These are phyloP conservation scores for Diaporthe vaccinii DNA, from an alignment of 2,329 filamentous ascomycete genomes.

Conservation along the genomic window DNA sequence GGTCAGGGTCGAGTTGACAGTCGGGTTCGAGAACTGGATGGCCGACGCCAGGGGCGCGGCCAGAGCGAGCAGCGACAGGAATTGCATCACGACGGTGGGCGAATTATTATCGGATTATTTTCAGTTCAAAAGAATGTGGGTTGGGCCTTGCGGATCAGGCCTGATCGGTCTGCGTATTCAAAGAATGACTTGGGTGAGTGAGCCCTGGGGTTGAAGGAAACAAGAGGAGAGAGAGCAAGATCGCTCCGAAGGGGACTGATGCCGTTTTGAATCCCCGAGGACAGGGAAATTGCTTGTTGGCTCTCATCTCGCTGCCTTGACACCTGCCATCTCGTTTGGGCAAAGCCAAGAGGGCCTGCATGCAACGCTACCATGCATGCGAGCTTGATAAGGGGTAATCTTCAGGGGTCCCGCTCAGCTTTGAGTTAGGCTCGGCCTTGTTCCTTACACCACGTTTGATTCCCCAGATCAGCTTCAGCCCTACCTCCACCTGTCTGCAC, in stretches of 20 bases:
- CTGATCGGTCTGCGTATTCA: slow-evolving; percentile 18
- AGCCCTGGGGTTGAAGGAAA: slow-evolving; percentile 33
- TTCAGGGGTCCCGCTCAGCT: slow-evolving; percentile 25
- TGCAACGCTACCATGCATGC: slow-evolving; percentile 5
- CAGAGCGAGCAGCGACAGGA: slow-evolving; percentile 47
- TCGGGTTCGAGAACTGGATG: slow-evolving; percentile 50
- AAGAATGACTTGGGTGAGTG: slow-evolving; percentile 37
- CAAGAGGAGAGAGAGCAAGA: slow-evolving; percentile 10
- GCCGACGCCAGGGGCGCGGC: slow-evolving; percentile 50
- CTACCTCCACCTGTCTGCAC: background rate
- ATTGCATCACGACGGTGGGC: slow-evolving; percentile 44
- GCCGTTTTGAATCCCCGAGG: slow-evolving; percentile 27
- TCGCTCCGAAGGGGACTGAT: slow-evolving; percentile 11
- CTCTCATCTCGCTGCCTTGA: slow-evolving; percentile 31
- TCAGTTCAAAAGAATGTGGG: slow-evolving; percentile 19
- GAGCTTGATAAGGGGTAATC: slow-evolving; percentile 19
- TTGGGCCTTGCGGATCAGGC: slow-evolving; percentile 9
- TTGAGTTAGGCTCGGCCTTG: slow-evolving; percentile 8
- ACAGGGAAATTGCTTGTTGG: slow-evolving; percentile 20
- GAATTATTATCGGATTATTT: slow-evolving; percentile 6
- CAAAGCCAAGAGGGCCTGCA: slow-evolving; percentile 11
- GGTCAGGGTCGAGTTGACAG: slow-evolving; percentile 52
- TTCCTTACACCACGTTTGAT: slow-evolving; percentile 11
- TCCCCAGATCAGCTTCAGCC: slow-evolving; percentile 31
- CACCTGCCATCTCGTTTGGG: slow-evolving; percentile 31